Evolutionary conservation across 2,329 filamentous ascomycete species (phyloP), one percentile per base, ranked within the genome.

Genomic region (Aureobasidium subglaciale): DNA sequence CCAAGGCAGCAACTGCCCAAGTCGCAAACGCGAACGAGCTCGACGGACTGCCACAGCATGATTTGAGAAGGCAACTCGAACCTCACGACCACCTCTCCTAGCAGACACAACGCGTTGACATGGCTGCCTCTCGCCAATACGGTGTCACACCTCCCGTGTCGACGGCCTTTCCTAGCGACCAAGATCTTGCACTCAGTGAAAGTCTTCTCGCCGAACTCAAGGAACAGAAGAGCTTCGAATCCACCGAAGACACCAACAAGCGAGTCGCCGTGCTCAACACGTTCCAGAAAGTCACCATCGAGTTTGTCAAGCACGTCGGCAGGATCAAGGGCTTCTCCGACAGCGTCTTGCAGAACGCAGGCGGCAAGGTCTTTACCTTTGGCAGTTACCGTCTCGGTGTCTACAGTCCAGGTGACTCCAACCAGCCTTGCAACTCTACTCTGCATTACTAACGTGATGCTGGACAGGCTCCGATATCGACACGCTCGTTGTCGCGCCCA

Each of bases 351-450:
- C 88, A 91, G 63, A 85, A 87, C 66, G 88, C 91, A 5, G 88
- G 91, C 53, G 93, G 91, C 61, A 93, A 92, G 74, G 85, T 99
- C 62, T 96, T 95, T 70, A 95, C 92, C 1, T 99, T 93, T 70
- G 93, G 93, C 61, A 97, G 93, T 72, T 99, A 92, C 71, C 86
- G 91, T 35, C 78, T 99, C 11, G 93, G 93, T 58, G 93, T 97
- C 22, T 96, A 88, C 70, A 91, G 91, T 5, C 93, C 93, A 41
- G 79, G 80, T 82, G 59, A 63, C 70, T 67, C 16, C 24, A 38
- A 16, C 7, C 8, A 18, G 8, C 15, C 3, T 10, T 7, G n/a
- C 32, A 15, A n/a, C 7, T 38, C 20, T 3, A 3, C 18, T 24
- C n/a, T 8, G 9, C n/a, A 13, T 25, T 11, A 27, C 38, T 53